A percentile compares a stretch with the other conserved stretches of the same genome.
phyloP scores from a whole-genome alignment of 2,329 filamentous ascomycete genomes.

The Colletotrichum camelliae region DNA sequence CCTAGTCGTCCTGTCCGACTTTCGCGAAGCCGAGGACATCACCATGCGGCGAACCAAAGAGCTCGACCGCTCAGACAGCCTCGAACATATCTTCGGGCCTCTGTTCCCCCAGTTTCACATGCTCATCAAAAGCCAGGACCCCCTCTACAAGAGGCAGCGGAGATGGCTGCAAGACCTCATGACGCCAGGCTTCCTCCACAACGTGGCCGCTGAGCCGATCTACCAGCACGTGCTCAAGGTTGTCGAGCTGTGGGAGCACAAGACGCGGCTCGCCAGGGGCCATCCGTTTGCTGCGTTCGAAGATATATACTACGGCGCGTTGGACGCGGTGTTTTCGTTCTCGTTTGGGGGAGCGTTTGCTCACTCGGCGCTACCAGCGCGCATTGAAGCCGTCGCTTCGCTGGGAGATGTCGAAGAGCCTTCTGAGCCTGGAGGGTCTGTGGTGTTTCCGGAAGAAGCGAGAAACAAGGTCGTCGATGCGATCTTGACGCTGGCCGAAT shows the following conservation, averaged over 20 bases:
- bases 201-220: slow-evolving; percentile 34
- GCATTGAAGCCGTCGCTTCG: not conserved
- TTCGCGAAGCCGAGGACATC: slow-evolving; percentile 41
- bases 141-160: slow-evolving; percentile 30
- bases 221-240: slow-evolving; percentile 34
- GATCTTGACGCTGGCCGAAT: not conserved
- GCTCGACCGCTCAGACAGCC: slow-evolving; percentile 39
- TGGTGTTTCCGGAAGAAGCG: not conserved
- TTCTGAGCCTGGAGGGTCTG: not conserved
- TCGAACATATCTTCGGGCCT: not conserved
- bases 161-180: slow-evolving; percentile 43
- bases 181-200: slow-evolving; percentile 36
- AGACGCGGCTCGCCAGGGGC: slow-evolving; percentile 31
- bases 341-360: slow-evolving; percentile 26
- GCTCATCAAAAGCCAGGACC: slow-evolving; percentile 30
- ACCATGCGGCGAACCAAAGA: slow-evolving; percentile 45
- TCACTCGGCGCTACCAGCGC: not conserved
- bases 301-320: slow-evolving; percentile 31
- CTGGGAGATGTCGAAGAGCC: not conserved
- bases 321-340: slow-evolving; percentile 35
- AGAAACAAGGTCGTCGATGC: not conserved
- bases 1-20: slow-evolving; percentile 46
- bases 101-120: slow-evolving; percentile 26
- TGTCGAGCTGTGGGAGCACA: slow-evolving; percentile 38
- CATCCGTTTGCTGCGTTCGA: slow-evolving; percentile 32